Conservation (phyloP, 1,284 basidiomycete genomes). For the Moesziomyces aphidis region DNA sequence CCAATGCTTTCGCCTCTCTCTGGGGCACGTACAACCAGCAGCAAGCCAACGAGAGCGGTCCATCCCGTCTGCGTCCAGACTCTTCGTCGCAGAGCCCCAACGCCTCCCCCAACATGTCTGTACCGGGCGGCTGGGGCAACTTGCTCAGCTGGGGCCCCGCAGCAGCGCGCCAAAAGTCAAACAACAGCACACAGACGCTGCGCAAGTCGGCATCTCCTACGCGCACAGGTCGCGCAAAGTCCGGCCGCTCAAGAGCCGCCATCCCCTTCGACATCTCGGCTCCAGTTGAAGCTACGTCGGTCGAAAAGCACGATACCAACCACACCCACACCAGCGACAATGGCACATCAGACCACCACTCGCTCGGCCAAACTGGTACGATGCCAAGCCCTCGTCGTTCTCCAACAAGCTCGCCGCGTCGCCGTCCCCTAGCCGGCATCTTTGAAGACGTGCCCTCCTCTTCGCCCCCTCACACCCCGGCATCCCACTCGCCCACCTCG, state of each 20-base stretch:
- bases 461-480: conserved; percentile 23
- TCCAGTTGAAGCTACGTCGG: conserved; percentile 17
- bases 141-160: conserved; percentile 46
- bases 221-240: conserved; percentile 6
- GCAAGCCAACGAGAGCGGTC: conserved; percentile 19
- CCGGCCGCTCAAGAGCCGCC: conserved; percentile 17
- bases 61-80: conserved; percentile 22
- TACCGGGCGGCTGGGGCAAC: conserved; percentile 45
- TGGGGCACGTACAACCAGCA: conserved; percentile 44
- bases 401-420: conserved; percentile 26
- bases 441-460: conserved; percentile 25
- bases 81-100: conserved; percentile 1
- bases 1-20: conserved; percentile 41
- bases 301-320: conserved; percentile 16
- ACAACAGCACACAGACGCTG: background rate
- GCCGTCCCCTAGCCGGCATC: conserved; percentile 30
- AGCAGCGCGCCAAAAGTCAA: conserved; percentile 20
- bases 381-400: conserved; percentile 7
- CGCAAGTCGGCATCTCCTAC: conserved; percentile 33
- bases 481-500: conserved; percentile 14
- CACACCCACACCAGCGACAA: background rate
- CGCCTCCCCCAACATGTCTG: conserved; percentile 17
- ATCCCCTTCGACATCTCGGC: conserved; percentile 43
- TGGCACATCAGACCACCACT: background rate
- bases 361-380: conserved; percentile 3